These are phyloP conservation scores for Chytriomyces sp. DNA, from an alignment of 192 early-diverging fungal species.

Conservation along the genomic window DNA sequence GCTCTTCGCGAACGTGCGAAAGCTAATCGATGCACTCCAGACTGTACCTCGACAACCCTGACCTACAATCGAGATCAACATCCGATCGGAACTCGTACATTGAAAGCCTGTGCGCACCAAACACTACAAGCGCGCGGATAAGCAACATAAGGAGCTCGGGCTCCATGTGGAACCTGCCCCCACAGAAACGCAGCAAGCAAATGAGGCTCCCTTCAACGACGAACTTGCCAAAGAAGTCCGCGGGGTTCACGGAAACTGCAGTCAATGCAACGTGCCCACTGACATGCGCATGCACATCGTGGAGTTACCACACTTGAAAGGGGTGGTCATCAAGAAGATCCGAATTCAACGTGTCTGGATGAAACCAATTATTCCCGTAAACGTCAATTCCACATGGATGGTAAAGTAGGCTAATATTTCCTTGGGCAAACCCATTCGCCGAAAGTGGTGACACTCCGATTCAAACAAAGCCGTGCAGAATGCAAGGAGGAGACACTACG, in stretches of 20 bases:
- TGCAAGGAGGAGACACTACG: too few relatives aligned
- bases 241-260: slow-evolving; percentile 86
- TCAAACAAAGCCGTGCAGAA: too few relatives aligned
- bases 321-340: slow-evolving; percentile 96
- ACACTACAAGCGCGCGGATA: slow-evolving; percentile 72
- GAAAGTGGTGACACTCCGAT: too few relatives aligned
- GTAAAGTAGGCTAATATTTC: slow-evolving; percentile 38
- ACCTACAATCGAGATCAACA: slow-evolving; percentile 82
- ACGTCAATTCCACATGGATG: slow-evolving; percentile 85
- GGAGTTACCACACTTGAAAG: slow-evolving; percentile 77
- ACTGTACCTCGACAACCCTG: slow-evolving; percentile 53
- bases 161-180: too few relatives aligned
- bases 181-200: slow-evolving; percentile 54
- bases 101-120: slow-evolving; percentile 80
- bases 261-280: slow-evolving; percentile 71
- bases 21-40: slow-evolving; percentile 65
- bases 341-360: slow-evolving; percentile 85
- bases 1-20: slow-evolving; percentile 75
- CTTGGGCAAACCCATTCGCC: too few relatives aligned
- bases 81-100: slow-evolving; percentile 93
- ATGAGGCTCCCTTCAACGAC: slow-evolving; percentile 33
- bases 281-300: slow-evolving; percentile 89
- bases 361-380: slow-evolving; percentile 76
- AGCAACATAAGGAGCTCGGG: slow-evolving; percentile 80
- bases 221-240: not conserved